Base-by-base conservation (phyloP, 129 eudicot genomes). In the Arctium lappa region DNA sequence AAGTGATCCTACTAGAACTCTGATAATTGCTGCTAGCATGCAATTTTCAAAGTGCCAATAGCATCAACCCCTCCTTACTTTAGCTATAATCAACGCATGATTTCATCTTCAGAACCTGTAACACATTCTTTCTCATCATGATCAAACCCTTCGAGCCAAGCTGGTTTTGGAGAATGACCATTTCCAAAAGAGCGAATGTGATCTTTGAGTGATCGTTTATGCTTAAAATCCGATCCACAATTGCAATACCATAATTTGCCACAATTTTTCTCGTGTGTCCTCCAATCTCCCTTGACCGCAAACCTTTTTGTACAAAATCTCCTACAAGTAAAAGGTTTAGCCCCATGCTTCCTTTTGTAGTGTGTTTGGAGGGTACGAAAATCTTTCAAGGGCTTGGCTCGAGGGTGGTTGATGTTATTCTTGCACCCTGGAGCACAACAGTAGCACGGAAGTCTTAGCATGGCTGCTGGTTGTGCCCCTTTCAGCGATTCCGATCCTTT, bases 261-360 rank as follows among this genome's bases (percentile, higher is more conserved):
- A 77, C 98, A 94, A 27, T 94, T 94, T 81, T 94, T 94, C 87
- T 94, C 98, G 68, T 94, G 98, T 9, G 98, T 94, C 63, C 98
- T 87, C 98, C 98, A 94, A 72, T 94, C 98, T 15, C 98, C 98
- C 84, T 94, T 94, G 31, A 95, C 99, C 2, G 99, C 99, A 78
- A 95, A 93, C 2, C 88, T 79, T 78, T 95, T 95, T n/a, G 88
- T 86, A 70, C 99, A 95, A 84, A 79, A 73, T 86, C 91, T 95
- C 82, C 99, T 83, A 81, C 99, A 95, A 37, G 85, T 71, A 78
- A 95, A 95, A 1, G 93, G 92, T 81, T 95, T 95, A 4, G 83
- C 72, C 4, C 99, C 99, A 29, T 95, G 99, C 87, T 95, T 95
- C 66, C 99, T 87, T 85, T 95, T 95, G 91, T 91, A 95, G 86